Evolutionary conservation across 2,329 filamentous ascomycete species (phyloP).

Genomic region (Oidium heveae): DNA sequence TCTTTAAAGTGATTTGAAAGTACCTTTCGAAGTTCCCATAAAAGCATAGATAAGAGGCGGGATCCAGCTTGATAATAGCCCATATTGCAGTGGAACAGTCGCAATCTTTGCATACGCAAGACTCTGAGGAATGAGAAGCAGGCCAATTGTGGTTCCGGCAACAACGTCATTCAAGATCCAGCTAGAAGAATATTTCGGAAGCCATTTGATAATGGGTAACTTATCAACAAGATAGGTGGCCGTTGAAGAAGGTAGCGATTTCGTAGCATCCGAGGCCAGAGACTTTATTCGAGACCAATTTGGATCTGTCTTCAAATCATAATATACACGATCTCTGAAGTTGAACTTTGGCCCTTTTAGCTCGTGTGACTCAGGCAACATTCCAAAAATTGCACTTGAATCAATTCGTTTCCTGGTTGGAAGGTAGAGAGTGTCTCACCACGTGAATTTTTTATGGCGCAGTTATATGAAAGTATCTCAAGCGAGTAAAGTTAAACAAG

Average conservation of each 20-base stretch:
- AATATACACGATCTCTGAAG: not conserved
- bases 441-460: too few relatives aligned
- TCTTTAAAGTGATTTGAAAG: not conserved
- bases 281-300: not conserved
- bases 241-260: slow-evolving; percentile 16
- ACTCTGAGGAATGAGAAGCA: slow-evolving; percentile 34
- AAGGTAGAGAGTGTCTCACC: too few relatives aligned
- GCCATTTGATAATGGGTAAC: slow-evolving; percentile 34
- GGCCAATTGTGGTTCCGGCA: slow-evolving; percentile 32
- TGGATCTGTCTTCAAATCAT: not conserved
- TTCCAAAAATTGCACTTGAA: not conserved
- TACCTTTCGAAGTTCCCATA: slow-evolving; percentile 35
- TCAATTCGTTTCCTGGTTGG: too few relatives aligned
- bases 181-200: slow-evolving; percentile 31
- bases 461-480: too few relatives aligned
- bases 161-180: slow-evolving; percentile 37
- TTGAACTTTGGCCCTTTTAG: not conserved
- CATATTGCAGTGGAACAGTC: slow-evolving; percentile 33
- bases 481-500: too few relatives aligned
- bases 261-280: not conserved
- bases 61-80: slow-evolving; percentile 32
- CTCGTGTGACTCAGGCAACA: not conserved
- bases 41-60: slow-evolving; percentile 30
- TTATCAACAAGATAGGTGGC: slow-evolving; percentile 33
- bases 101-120: slow-evolving; percentile 36